Evolutionary conservation across 2,329 filamentous ascomycete species (phyloP).

Genomic region (Aspergillus unguis): DNA sequence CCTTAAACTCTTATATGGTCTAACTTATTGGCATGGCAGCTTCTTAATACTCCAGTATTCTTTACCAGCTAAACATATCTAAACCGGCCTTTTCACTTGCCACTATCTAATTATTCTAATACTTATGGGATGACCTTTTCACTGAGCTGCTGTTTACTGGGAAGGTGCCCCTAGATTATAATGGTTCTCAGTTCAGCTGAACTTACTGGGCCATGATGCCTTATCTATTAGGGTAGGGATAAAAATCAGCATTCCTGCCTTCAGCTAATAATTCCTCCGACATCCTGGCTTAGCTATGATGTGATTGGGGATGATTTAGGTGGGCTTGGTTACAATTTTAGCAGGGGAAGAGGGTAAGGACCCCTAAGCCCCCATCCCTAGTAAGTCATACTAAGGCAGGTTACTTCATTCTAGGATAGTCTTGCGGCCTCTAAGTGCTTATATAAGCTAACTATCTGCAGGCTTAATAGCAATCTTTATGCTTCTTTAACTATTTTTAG

Average conservation of each 20-base stretch:
- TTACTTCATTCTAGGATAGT: neutral
- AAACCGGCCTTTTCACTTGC: neutral
- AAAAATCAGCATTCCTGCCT: neutral
- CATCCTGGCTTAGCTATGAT: neutral
- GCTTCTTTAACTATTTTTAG: neutral
- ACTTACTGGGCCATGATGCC: neutral
- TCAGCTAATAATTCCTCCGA: neutral
- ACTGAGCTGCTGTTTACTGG: neutral
- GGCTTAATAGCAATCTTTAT: neutral
- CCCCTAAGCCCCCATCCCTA: neutral
- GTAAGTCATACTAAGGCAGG: neutral
- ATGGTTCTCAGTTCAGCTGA: neutral
- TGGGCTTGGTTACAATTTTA: neutral
- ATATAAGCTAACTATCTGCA: neutral
- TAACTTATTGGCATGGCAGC: neutral
- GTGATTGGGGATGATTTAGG: neutral
- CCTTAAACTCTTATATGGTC: too few species aligned
- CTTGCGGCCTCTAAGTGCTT: neutral
- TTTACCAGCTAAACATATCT: neutral
- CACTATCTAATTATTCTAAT: constrained; percentile 1
- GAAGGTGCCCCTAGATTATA: neutral
- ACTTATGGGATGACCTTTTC: neutral
- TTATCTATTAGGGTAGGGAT: neutral
- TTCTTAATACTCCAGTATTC: neutral
- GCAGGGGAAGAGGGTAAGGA: neutral